phyloP scores from a whole-genome alignment of 208 protist species.

The Tritrichomonas foetus region DNA sequence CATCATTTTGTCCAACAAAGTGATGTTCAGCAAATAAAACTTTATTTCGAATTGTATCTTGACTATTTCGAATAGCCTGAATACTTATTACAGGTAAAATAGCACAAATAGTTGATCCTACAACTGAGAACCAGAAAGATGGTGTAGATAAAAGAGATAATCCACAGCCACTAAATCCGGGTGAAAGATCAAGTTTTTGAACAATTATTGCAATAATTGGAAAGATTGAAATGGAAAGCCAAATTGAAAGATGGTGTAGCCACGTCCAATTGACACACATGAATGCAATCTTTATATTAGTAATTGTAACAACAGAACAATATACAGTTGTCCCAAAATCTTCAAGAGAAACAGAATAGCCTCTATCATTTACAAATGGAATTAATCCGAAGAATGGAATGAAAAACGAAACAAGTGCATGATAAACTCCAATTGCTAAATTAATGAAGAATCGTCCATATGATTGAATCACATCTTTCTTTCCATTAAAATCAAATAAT shows the following conservation, averaged over 20 bases:
- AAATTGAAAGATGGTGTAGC: background rate
- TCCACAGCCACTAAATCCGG: background rate
- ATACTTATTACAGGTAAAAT: background rate
- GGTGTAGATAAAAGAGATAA: background rate
- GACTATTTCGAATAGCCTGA: background rate
- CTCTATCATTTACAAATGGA: background rate
- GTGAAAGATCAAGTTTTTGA: background rate
- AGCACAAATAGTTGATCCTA: background rate
- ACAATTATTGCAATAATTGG: background rate
- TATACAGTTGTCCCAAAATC: conserved; percentile 35
- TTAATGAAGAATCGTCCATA: background rate
- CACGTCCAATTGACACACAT: conserved; percentile 43
- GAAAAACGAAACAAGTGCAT: conserved; percentile 39
- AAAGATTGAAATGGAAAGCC: conserved; percentile 40
- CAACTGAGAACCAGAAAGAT: background rate
- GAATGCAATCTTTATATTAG: conserved; percentile 38
- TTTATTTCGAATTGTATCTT: background rate
- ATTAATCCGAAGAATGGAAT: background rate
- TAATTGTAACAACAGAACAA: conserved; percentile 40
- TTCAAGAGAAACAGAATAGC: background rate
- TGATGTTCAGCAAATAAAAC: background rate
- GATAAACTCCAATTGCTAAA: conserved; percentile 27
- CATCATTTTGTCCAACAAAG: too few relatives aligned
- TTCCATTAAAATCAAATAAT: background rate
- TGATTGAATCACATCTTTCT: background rate